A percentile compares a stretch with the other conserved stretches of the same genome.
These are phyloP conservation scores for Puccinia coronata DNA, from an alignment of 1,284 basidiomycete species.

Conservation along the genomic window DNA sequence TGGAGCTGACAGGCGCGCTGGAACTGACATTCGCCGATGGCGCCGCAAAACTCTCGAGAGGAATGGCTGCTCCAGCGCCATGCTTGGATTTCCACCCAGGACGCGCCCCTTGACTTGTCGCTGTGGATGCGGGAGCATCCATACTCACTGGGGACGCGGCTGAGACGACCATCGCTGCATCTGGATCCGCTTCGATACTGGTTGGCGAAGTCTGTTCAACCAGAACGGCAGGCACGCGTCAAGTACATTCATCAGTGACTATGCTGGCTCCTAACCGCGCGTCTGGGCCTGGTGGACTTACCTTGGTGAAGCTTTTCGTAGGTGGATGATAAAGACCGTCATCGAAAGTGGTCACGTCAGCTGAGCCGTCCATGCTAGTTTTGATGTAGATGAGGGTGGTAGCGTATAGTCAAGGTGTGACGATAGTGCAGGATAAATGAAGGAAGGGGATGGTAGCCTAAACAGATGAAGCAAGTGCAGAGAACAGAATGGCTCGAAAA, in stretches of 20 bases:
- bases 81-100: constrained; percentile 6
- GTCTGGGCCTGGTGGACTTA: not conserved
- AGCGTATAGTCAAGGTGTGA: not conserved
- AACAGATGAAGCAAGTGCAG: too few relatives aligned
- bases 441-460: not conserved
- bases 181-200: not conserved
- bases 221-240: not conserved
- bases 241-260: not conserved
- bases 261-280: not conserved
- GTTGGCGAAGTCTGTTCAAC: not conserved
- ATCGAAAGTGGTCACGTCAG: not conserved
- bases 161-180: not conserved
- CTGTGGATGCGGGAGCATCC: not conserved
- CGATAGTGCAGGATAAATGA: not conserved
- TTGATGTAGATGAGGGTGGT: not conserved
- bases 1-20: not conserved
- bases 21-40: not conserved
- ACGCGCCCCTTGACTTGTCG: not conserved
- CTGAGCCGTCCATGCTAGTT: not conserved
- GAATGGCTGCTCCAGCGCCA: not conserved
- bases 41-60: not conserved
- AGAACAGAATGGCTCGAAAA: not conserved
- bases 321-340: not conserved
- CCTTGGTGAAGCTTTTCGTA: constrained; percentile 1
- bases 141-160: not conserved